Conservation (phyloP, 345 rosid species). For the Kernera saxatilis region DNA sequence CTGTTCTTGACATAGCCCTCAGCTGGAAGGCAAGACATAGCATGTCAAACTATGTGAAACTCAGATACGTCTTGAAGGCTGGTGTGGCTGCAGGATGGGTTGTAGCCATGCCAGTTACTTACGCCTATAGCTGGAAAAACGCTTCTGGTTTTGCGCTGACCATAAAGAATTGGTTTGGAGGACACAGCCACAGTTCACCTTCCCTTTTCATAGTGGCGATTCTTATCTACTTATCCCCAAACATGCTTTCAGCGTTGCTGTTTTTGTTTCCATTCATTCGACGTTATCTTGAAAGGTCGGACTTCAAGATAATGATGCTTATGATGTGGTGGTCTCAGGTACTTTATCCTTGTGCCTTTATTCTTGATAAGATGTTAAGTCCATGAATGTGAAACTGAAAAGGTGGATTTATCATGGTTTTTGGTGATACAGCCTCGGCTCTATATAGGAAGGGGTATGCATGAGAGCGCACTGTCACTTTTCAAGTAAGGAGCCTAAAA, state of each 20-base stretch:
- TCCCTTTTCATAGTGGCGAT: constrained; percentile 42
- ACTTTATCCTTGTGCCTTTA: constrained; percentile 3
- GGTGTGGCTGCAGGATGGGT: constrained; percentile 49
- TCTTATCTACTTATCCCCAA: constrained; percentile 47
- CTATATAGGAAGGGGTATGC: constrained; percentile 60
- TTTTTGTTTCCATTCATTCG: constrained; percentile 50
- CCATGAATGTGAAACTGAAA: constrained; percentile 1
- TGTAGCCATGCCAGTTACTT: constrained; percentile 45
- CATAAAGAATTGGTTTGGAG: constrained; percentile 53
- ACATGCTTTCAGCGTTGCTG: constrained; percentile 45
- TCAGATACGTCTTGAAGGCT: constrained; percentile 48
- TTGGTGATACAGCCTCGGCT: constrained; percentile 47
- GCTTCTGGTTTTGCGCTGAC: constrained; percentile 45
- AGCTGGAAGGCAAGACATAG: constrained; percentile 49
- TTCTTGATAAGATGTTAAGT: neutral
- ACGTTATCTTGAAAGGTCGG: constrained; percentile 44
- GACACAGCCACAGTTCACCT: constrained; percentile 40
- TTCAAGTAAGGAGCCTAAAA: constrained; percentile 38
- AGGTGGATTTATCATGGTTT: constrained; percentile 4
- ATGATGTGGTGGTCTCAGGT: constrained; percentile 76
- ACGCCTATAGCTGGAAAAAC: constrained; percentile 48
- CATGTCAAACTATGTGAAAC: constrained; percentile 43
- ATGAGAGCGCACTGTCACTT: constrained; percentile 47
- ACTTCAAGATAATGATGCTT: constrained; percentile 42
- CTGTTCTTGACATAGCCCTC: constrained; percentile 45